Conservation (phyloP, 495 filamentous ascomycete genomes). For the Tuber magnatum region DNA sequence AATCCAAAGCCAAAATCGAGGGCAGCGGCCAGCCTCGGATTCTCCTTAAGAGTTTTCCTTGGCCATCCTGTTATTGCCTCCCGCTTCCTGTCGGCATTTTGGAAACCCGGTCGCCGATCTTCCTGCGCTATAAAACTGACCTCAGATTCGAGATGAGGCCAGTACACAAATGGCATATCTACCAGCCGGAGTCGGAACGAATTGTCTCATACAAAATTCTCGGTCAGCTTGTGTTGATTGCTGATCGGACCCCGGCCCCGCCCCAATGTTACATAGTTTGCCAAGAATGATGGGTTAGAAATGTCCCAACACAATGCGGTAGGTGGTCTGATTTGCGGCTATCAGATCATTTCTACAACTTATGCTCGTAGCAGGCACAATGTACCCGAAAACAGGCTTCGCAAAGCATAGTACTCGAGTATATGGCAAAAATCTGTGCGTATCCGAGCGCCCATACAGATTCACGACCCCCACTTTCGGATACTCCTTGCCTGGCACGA, state of each 20-base stretch:
- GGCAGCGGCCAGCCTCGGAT: background rate
- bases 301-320: background rate
- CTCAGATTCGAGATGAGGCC: background rate
- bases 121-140: background rate
- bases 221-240: background rate
- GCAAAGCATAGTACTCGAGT: background rate
- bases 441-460: background rate
- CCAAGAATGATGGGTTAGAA: background rate
- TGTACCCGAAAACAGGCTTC: background rate
- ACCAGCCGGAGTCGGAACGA: background rate
- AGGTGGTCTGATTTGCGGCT: background rate
- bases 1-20: background rate
- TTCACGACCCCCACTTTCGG: background rate
- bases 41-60: background rate
- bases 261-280: background rate
- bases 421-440: too few species aligned
- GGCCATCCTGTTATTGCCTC: background rate
- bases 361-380: background rate
- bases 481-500: background rate
- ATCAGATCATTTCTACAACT: background rate
- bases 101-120: background rate
- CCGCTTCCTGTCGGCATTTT: background rate
- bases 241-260: background rate
- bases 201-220: background rate
- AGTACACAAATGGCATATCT: background rate